Conservation (phyloP, 1,139 yeast species). For the Wickerhamomyces sp. region DNA sequence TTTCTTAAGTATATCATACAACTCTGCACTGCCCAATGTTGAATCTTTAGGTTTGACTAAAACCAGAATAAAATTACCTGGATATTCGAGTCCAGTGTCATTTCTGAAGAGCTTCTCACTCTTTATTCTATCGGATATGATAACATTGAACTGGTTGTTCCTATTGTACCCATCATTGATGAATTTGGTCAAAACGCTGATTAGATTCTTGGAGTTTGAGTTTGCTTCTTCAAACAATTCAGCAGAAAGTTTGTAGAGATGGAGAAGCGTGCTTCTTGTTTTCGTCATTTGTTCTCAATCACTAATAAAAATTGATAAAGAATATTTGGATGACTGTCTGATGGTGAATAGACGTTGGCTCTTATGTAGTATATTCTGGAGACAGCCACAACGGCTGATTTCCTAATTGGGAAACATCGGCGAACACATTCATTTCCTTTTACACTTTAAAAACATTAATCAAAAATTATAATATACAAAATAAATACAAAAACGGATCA, state of each 20-base stretch:
- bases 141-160: slow-evolving; percentile 37
- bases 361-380: too few species aligned
- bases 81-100: slow-evolving; percentile 29
- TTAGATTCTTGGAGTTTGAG: slow-evolving; percentile 3
- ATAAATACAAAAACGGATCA: slow-evolving; percentile 7
- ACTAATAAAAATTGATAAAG: too few species aligned
- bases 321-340: too few species aligned
- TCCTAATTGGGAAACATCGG: too few species aligned
- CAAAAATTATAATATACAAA: neutral
- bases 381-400: too few species aligned
- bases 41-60: slow-evolving; percentile 5
- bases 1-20: neutral
- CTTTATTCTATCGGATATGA: slow-evolving; percentile 40
- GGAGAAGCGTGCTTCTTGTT: neutral
- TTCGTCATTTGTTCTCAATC: neutral
- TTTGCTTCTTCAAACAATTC: neutral
- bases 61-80: slow-evolving; percentile 15
- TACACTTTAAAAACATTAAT: neutral
- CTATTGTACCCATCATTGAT: slow-evolving; percentile 48
- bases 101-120: slow-evolving; percentile 25
- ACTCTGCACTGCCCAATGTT: neutral
- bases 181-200: slow-evolving; percentile 2
- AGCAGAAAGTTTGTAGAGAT: neutral
- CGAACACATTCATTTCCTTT: too few species aligned
- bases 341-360: too few species aligned